phyloP scores from a whole-genome alignment of 192 early-diverging fungal species.

The Lobosporangium transversale region DNA sequence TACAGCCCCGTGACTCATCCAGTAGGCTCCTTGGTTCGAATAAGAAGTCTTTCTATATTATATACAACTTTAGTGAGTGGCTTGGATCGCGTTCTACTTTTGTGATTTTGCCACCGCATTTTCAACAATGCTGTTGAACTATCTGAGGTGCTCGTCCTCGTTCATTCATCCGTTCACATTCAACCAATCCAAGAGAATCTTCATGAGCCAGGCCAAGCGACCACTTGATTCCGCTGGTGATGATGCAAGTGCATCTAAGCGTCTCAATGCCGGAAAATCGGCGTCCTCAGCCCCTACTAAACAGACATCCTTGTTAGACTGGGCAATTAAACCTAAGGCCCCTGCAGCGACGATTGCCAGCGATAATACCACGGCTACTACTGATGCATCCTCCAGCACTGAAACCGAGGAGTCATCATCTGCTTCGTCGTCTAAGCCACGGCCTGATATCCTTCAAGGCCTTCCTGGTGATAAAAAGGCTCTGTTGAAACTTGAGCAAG shows the following conservation, averaged over 20 bases:
- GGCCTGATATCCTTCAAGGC: slow-evolving; percentile 36
- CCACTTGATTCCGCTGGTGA: slow-evolving; percentile 1
- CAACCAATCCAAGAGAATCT: background rate
- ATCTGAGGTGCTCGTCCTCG: too few relatives aligned
- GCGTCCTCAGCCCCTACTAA: slow-evolving; percentile 7
- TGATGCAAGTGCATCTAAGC: slow-evolving; percentile 1
- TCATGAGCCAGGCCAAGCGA: slow-evolving; percentile 17
- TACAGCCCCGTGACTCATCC: too few relatives aligned
- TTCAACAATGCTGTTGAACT: too few relatives aligned
- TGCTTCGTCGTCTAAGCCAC: slow-evolving; percentile 2
- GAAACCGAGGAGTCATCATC: background rate
- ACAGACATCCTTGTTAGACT: slow-evolving; percentile 33
- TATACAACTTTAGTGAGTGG: too few relatives aligned
- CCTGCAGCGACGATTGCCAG: background rate
- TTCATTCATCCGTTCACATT: background rate
- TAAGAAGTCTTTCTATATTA: too few relatives aligned
- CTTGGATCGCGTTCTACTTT: too few relatives aligned
- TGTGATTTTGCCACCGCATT: too few relatives aligned
- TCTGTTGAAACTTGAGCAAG: slow-evolving; percentile 66
- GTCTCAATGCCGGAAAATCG: background rate
- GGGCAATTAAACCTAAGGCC: slow-evolving; percentile 25
- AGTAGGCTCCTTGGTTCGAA: too few relatives aligned
- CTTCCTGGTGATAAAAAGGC: slow-evolving; percentile 48
- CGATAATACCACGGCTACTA: background rate
- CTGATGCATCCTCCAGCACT: background rate